These are phyloP conservation scores for Cystobasidium ongulense DNA, from an alignment of 768 basidiomycete genomes.

Conservation along the genomic window DNA sequence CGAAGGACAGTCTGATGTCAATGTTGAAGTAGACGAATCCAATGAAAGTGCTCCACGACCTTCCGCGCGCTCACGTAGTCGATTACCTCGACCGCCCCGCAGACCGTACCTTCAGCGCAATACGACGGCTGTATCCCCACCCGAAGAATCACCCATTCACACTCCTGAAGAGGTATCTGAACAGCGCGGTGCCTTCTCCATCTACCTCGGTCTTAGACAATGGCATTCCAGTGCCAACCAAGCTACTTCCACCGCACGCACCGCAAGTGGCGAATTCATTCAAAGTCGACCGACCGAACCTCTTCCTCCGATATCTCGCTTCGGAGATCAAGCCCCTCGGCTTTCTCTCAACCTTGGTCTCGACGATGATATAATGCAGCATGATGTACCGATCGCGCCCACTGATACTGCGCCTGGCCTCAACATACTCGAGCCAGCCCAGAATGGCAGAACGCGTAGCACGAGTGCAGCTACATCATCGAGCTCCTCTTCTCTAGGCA, in stretches of 20 bases:
- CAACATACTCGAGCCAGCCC: neutral
- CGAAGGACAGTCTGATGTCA: neutral
- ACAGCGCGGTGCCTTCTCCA: neutral
- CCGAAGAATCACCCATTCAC: conserved; percentile 18
- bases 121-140: conserved; percentile 10
- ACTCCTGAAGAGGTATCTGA: neutral
- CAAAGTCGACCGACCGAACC: neutral
- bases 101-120: conserved; percentile 11
- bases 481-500: neutral
- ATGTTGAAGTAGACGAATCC: neutral
- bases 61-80: neutral
- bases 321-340: neutral
- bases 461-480: neutral
- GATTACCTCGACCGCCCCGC: neutral
- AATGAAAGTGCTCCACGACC: neutral
- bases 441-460: neutral
- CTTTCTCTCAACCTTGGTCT: neutral
- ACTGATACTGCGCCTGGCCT: neutral
- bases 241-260: neutral
- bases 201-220: neutral
- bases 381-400: neutral
- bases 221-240: neutral
- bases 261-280: neutral
- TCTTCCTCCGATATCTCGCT: neutral
- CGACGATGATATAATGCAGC: neutral